These are phyloP conservation scores for Geotrichum aggregatum DNA, from an alignment of 1,139 yeast species.

Conservation along the genomic window DNA sequence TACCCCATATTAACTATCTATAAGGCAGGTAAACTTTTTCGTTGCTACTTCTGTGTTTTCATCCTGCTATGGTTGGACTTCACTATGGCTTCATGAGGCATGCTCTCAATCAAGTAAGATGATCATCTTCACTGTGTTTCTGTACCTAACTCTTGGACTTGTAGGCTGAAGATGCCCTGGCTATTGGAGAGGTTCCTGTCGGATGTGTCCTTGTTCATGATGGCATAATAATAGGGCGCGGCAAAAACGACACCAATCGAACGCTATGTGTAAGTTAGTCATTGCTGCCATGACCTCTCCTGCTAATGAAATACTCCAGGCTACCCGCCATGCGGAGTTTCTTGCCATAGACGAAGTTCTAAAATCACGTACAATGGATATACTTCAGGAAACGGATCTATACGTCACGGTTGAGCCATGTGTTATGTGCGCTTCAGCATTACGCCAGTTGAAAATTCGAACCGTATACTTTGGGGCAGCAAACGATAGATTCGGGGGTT, in stretches of 20 bases:
- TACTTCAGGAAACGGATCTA: constrained; percentile 54
- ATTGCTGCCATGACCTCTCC: not conserved
- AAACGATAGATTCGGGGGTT: constrained; percentile 94
- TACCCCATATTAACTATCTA: too few species aligned
- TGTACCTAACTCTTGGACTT: constrained; percentile 21
- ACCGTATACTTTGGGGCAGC: constrained; percentile 86
- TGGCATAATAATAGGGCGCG: constrained; percentile 57
- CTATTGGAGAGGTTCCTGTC: constrained; percentile 65
- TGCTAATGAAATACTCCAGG: constrained; percentile 39
- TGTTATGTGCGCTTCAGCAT: constrained; percentile 94
- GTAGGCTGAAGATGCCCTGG: constrained; percentile 54
- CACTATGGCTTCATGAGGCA: constrained; percentile 45
- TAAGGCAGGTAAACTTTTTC: too few species aligned
- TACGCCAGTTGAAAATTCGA: constrained; percentile 71
- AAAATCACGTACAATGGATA: constrained; percentile 30
- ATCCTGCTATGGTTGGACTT: too few species aligned
- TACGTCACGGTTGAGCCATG: constrained; percentile 98
- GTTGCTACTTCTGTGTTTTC: too few species aligned
- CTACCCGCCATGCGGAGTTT: constrained; percentile 90
- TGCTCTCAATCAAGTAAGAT: constrained; percentile 44
- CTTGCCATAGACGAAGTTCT: constrained; percentile 63
- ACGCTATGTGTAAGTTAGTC: constrained; percentile 51
- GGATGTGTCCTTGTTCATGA: constrained; percentile 60
- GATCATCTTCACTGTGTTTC: too few species aligned
- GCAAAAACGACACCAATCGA: constrained; percentile 85